Conservation (phyloP, 2,329 filamentous ascomycete genomes). For the Bertia moriformis region DNA sequence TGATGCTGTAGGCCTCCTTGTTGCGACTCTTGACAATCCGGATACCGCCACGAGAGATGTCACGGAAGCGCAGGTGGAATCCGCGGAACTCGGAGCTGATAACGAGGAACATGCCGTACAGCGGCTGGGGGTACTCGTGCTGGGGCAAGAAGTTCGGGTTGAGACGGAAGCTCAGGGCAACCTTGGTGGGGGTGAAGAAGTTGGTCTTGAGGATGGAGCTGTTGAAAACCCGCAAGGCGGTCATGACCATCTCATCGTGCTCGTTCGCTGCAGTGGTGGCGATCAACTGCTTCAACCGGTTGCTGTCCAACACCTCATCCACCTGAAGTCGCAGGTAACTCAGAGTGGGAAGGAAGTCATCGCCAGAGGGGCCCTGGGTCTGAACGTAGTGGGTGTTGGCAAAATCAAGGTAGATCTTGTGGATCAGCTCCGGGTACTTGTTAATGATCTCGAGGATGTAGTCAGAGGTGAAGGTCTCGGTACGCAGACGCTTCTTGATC, state of each 20-base stretch:
- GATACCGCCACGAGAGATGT: conserved; percentile 92
- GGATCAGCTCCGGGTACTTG: conserved; percentile 74
- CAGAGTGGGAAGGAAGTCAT: conserved; percentile 32
- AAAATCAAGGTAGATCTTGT: conserved; percentile 79
- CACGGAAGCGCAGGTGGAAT: conserved; percentile 93
- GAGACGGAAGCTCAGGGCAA: conserved; percentile 89
- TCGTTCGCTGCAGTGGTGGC: conserved; percentile 73
- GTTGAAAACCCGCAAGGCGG: conserved; percentile 92
- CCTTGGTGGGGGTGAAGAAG: conserved; percentile 93
- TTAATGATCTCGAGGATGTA: conserved; percentile 97
- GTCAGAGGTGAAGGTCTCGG: conserved; percentile 93
- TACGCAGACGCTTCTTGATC: conserved; percentile 86
- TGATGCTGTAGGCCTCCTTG: conserved; percentile 90
- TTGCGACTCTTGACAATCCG: conserved; percentile 97
- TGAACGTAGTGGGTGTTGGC: conserved; percentile 55
- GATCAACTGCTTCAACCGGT: conserved; percentile 62
- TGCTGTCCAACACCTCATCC: conserved; percentile 58
- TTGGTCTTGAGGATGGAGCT: conserved; percentile 89
- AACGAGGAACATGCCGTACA: conserved; percentile 97
- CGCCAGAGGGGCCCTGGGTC: conserved; percentile 23
- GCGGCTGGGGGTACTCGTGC: conserved; percentile 79
- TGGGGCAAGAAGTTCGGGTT: conserved; percentile 78
- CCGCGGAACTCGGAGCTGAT: conserved; percentile 94
- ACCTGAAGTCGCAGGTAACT: conserved; percentile 38
- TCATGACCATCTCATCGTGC: conserved; percentile 97